Evolutionary conservation across 2,329 filamentous ascomycete species (phyloP).

Genomic region (Diplodia sapinea): DNA sequence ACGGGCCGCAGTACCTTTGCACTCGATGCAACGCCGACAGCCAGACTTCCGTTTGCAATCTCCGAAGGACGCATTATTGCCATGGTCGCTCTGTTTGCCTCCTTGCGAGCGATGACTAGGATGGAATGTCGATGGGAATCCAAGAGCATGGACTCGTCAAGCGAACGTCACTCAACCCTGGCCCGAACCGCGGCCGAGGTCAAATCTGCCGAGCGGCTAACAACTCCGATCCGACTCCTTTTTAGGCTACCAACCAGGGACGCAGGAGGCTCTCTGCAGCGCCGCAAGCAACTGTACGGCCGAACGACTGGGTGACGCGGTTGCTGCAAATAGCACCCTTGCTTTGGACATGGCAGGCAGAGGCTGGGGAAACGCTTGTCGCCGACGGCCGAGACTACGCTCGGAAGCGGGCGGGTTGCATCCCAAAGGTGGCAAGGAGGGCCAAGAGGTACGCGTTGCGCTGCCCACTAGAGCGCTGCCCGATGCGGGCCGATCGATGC

Average conservation of each 20-base stretch:
- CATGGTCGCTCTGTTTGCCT: too few species aligned
- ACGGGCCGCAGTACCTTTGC: too few species aligned
- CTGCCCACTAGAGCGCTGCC: not conserved
- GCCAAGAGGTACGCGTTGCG: not conserved
- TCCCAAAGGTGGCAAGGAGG: not conserved
- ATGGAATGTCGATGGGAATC: not conserved
- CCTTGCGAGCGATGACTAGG: too few species aligned
- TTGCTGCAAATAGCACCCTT: not conserved
- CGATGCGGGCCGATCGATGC: not conserved
- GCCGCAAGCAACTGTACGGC: not conserved
- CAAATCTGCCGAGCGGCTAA: constrained; percentile 1
- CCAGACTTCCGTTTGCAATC: too few species aligned
- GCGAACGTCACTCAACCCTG: not conserved
- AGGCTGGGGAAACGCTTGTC: not conserved
- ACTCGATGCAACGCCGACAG: too few species aligned
- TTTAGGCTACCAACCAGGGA: not conserved
- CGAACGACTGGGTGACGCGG: not conserved
- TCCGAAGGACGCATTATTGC: too few species aligned
- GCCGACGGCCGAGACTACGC: not conserved
- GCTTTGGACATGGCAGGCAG: not conserved
- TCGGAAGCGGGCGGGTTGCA: not conserved
- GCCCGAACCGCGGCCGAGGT: not conserved
- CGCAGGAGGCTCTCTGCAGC: not conserved
- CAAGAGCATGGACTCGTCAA: constrained; percentile 2
- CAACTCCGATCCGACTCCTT: constrained; percentile 1